These are phyloP conservation scores for Leishmania amazonensis DNA, from an alignment of 208 protist genomes.

Conservation along the genomic window DNA sequence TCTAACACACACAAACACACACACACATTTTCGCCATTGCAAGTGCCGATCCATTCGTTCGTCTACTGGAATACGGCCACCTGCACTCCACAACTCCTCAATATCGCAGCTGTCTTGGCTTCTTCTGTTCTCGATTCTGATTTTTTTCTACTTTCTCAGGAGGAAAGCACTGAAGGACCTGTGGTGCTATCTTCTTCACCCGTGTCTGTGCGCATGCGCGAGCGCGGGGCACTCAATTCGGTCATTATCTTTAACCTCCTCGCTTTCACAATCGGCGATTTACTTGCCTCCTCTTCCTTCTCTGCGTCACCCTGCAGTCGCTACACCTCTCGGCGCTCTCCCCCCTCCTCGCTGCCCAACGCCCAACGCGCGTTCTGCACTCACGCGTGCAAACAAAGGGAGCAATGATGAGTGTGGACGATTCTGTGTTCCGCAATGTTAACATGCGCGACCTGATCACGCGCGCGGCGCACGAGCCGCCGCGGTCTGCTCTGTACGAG, in stretches of 20 bases:
- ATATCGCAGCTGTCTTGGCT: not conserved
- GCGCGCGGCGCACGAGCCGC: slow-evolving; percentile 15
- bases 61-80: not conserved
- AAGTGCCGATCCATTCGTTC: not conserved
- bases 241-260: not conserved
- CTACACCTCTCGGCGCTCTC: not conserved
- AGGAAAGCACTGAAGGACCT: not conserved
- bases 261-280: not conserved
- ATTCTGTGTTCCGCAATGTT: slow-evolving; percentile 17
- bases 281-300: not conserved
- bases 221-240: not conserved
- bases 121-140: not conserved
- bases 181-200: not conserved
- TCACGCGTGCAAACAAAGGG: not conserved
- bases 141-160: not conserved
- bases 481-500: slow-evolving; percentile 47
- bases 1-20: not conserved
- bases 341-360: not conserved
- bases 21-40: not conserved
- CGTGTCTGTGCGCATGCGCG: not conserved
- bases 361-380: not conserved
- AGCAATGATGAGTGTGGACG: not conserved
- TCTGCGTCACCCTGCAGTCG: not conserved
- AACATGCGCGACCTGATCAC: slow-evolving; percentile 36
- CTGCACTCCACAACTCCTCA: not conserved